Evolutionary conservation across 306 rosid genomes (phyloP), one percentile per base, ranked within the genome.

Genomic region (Parietaria judaica): DNA sequence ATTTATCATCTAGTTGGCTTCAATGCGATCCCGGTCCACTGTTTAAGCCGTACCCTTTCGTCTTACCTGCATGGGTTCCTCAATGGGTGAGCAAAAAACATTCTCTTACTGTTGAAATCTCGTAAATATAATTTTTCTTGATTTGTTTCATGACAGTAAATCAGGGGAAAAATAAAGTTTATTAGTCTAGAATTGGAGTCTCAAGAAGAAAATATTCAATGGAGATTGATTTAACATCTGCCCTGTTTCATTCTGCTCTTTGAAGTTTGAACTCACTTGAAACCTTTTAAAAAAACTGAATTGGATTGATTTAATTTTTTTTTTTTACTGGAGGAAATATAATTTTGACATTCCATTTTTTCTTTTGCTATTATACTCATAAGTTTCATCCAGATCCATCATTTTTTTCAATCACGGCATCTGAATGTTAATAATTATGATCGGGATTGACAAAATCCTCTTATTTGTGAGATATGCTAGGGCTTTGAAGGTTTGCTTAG

Each of bases 1-100:
- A 94, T 76, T 75, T 94, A 74, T 82, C 95, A 69, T 84, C 87
- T 69, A 84, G 84, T 68, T 94, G 99, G 99, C 90, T 88, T 76
- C 73, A 81, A 47, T 94, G 99, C 79, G 99, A 94, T 76, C 95
- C 99, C 43, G 99, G 90, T 60, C 78, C 83, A n/a, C 64, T 86
- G 74, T 94, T 84, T 77, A 88, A 76, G 81, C 84, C 95, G n/a
- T 96, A 88, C 46, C 59, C 79, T 63, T 73, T 64, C 68, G 56
- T 74, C 48, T 78, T 94, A 69, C 69, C 85, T 6, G 85, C 81
- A 74, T 86, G 94, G 97, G 47, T 84, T 76, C 77, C 90, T 69
- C 74, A 61, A 50, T 79, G 88, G 90, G 99, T 89, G 73, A 74
- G 90, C 72, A 47, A 72, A 43, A n/a, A 52, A 11, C 10, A 36